Evolutionary conservation across 2,329 filamentous ascomycete genomes (phyloP), one percentile per base, ranked within the genome.

Genomic region (Ceratocystis cubensis): DNA sequence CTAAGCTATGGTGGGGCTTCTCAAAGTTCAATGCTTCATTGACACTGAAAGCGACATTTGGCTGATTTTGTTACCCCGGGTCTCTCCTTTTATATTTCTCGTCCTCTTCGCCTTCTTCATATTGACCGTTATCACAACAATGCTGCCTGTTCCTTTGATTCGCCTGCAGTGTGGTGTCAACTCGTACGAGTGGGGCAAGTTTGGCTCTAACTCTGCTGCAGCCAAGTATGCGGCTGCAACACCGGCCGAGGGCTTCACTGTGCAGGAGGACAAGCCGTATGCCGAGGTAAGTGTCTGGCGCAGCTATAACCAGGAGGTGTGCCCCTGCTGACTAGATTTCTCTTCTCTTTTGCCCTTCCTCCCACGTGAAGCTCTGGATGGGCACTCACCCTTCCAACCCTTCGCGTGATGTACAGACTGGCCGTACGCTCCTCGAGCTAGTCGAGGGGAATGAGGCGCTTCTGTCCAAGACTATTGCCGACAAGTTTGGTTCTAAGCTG

Each of bases 161-260:
- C 86, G 91, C 71, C 85, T 97, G 70, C 86, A 89, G 76, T 92
- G 89, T 79, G 94, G 93, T 73, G 91, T 96, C 74, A 97, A 97
- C 77, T 96, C 92, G 76, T 99, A 99, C 75, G 94, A 96, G 79
- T 99, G 94, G 94, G 94, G 93, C 71, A 99, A 99, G 81, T 83
- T 91, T 73, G 94, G 94, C 72, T 83, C 84, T 69, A 83, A 88
- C 67, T 97, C 93, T 61, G 89, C 92, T 15, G 94, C 92, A 63
- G 94, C 94, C 70, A 88, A 86, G 72, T 97, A 89, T 75, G 93
- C 92, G 48, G 87, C 91, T 61, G 91, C 92, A 20, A 96, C 92
- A 3, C 85, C 90, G 10, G 82, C 86, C 15, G 79, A 83, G 50
- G 85, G 85, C 71, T 88, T 97, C 74, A 81, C 81, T 8, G 87